A percentile compares a stretch with the other conserved stretches of the same genome.
Conservation (phyloP, 2,329 filamentous ascomycete species). For the Akanthomyces muscarius region DNA sequence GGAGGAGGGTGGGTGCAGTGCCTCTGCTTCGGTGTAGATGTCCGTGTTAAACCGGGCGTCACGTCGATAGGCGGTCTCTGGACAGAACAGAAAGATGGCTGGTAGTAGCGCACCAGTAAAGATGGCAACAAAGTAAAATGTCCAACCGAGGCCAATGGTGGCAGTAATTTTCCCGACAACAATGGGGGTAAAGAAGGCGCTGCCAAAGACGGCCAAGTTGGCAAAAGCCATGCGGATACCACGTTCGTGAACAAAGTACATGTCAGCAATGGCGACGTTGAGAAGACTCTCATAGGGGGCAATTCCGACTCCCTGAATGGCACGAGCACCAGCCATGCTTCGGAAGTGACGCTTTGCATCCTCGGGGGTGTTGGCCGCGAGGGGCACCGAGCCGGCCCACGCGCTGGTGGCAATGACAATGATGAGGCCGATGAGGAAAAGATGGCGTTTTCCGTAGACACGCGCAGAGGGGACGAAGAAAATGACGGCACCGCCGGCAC, state of each 20-base stretch:
- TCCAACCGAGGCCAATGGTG: slow-evolving; percentile 77
- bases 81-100: slow-evolving; percentile 71
- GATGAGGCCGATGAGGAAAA: slow-evolving; percentile 73
- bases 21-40: slow-evolving; percentile 40
- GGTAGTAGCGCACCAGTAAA: slow-evolving; percentile 70
- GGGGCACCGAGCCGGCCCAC: slow-evolving; percentile 66
- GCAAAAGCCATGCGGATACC: slow-evolving; percentile 83
- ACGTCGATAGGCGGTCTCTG: slow-evolving; percentile 76
- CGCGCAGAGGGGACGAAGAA: slow-evolving; percentile 83
- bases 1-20: slow-evolving; percentile 13
- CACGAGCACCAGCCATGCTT: slow-evolving; percentile 70
- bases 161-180: slow-evolving; percentile 81
- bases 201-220: slow-evolving; percentile 55
- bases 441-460: slow-evolving; percentile 88
- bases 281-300: slow-evolving; percentile 89
- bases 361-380: not conserved
- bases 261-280: slow-evolving; percentile 82
- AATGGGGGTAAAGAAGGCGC: slow-evolving; percentile 71
- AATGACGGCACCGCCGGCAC: slow-evolving; percentile 75
- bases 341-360: slow-evolving; percentile 45
- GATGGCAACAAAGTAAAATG: slow-evolving; percentile 83
- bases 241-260: slow-evolving; percentile 83
- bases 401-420: slow-evolving; percentile 69
- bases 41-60: slow-evolving; percentile 67
- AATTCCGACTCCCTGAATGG: slow-evolving; percentile 81